Evolutionary conservation across 768 basidiomycete genomes (phyloP), one percentile per base, ranked within the genome.

Genomic region (Sporobolomyces pararoseus): DNA sequence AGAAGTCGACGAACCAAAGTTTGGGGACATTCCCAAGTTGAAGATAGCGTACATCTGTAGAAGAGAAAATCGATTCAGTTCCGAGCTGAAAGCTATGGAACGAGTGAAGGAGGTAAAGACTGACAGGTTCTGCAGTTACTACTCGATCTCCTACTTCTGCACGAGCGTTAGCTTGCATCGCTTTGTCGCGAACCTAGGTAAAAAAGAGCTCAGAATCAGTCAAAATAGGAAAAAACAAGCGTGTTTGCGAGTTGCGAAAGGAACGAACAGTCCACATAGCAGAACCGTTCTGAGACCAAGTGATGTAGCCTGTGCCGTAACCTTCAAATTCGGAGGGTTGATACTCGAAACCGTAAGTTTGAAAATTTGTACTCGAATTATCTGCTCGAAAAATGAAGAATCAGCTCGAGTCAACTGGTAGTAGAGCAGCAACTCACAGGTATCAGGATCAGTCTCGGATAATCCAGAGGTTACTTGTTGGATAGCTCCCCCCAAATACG

Each of bases 201-300:
- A 5, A 29, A 10, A 7, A 51, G 50, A 27, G 50, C 4, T 35
- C 47, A 50, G 31, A 13, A 37, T 17, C 21, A 17, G 55, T 5
- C 39, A 42, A 25, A 31, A 34, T 23, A 25, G 51, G 17, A 44
- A 49, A 42, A 42, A 17, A 17, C 17, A 7, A 4, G 27, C 54
- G n/a, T 7, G 3, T 2, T 80, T n/a, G n/a, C n/a, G n/a, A 13
- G 84, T 85, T 51, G n/a, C n/a, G n/a, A n/a, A n/a, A n/a, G n/a
- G n/a, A n/a, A n/a, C n/a, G n/a, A n/a, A 88, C 79, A 29, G 82
- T 87, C 92, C 93, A 96, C 2, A 88, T 84, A 74, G 84, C 79
- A 44, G 82, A 71, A 7, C 86, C 88, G 64, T 86, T 81, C 66
- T 85, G 85, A 58, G 84, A 86, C 93, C 93, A 96, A 4, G 89